These are phyloP conservation scores for Diutina ranongensis DNA, from an alignment of 1,139 yeast species.

Conservation along the genomic window DNA sequence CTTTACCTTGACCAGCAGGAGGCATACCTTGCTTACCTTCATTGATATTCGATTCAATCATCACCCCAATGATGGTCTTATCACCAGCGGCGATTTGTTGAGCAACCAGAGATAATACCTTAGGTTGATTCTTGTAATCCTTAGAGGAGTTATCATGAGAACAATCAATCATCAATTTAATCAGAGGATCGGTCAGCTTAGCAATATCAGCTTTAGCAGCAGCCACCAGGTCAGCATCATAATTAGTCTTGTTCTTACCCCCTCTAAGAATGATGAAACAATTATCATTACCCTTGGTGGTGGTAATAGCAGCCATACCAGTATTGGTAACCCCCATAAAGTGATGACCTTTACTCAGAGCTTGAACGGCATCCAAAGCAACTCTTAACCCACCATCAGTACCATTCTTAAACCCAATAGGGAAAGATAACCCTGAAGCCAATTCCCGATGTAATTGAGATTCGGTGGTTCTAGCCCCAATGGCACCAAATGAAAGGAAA, in stretches of 20 bases:
- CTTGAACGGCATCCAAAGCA: constrained; percentile 87
- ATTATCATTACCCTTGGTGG: constrained; percentile 88
- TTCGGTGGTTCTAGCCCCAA: constrained; percentile 98
- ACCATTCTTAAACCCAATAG: constrained; percentile 96
- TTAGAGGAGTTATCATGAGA: constrained; percentile 95
- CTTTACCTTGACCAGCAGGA: constrained; percentile 38
- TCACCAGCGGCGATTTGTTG: constrained; percentile 79
- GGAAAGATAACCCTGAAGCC: constrained; percentile 94
- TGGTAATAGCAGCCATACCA: constrained; percentile 91
- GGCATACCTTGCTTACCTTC: constrained; percentile 91
- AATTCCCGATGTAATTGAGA: constrained; percentile 95
- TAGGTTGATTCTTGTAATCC: constrained; percentile 91
- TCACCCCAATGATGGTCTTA: constrained; percentile 72
- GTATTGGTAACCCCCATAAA: constrained; percentile 96
- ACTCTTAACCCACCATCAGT: constrained; percentile 93
- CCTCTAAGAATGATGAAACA: constrained; percentile 90
- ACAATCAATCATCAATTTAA: constrained; percentile 80
- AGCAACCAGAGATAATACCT: constrained; percentile 68
- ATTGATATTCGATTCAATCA: constrained; percentile 89
- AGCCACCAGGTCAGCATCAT: constrained; percentile 66
- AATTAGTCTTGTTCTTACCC: constrained; percentile 89
- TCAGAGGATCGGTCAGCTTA: constrained; percentile 24
- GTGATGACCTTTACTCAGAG: constrained; percentile 88
- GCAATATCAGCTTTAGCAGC: constrained; percentile 51
- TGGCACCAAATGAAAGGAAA: constrained; percentile 87